A percentile compares a stretch with the other conserved stretches of the same genome.
Evolutionary conservation across 78 protist genomes (phyloP).

Genomic region (Dictyostelium capitatum): DNA sequence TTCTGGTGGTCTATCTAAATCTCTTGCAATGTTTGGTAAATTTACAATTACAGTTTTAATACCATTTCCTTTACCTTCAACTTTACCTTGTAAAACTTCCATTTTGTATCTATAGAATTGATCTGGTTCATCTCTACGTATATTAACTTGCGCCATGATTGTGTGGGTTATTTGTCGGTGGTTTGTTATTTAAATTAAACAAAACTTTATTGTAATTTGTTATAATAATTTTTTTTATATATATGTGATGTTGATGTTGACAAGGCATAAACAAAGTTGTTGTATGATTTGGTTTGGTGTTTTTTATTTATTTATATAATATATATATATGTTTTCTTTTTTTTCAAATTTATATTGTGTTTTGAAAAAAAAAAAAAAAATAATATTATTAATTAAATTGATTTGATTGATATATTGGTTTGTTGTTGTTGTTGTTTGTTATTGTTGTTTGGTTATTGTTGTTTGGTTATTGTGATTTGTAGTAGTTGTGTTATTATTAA

Average conservation of each 20-base stretch:
- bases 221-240: neutral
- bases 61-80: conserved; percentile 96
- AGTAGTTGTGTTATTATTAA: too few relatives aligned
- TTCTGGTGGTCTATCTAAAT: conserved; percentile 90
- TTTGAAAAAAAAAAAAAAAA: neutral
- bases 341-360: neutral
- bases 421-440: neutral
- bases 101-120: conserved; percentile 94
- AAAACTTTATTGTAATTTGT: conserved; percentile 17
- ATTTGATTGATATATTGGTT: neutral
- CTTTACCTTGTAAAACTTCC: conserved; percentile 92
- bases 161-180: conserved; percentile 37
- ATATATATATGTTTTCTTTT: neutral
- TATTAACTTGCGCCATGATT: conserved; percentile 84
- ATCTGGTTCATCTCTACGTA: conserved; percentile 79
- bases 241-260: conserved; percentile 10
- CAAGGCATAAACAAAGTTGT: conserved; percentile 13
- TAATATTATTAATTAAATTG: neutral
- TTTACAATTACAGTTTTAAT: conserved; percentile 95
- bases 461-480: too few relatives aligned
- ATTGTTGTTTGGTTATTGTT: too few relatives aligned
- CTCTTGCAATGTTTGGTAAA: conserved; percentile 89
- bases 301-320: neutral
- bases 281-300: neutral
- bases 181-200: conserved; percentile 40